Conservation (phyloP, 768 basidiomycete genomes). For the Russula dissimulans region DNA sequence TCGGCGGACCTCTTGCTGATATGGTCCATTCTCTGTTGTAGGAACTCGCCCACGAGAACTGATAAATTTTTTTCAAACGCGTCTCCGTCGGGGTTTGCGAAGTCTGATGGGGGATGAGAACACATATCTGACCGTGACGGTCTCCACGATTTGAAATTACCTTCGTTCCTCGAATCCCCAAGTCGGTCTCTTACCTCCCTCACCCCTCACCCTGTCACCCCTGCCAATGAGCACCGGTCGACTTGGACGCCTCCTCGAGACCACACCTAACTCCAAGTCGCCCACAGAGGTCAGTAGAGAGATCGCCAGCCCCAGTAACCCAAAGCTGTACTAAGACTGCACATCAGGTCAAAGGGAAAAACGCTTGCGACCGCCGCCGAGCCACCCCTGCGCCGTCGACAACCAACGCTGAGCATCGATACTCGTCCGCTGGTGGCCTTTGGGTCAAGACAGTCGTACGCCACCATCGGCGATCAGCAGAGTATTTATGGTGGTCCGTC, state of each 20-base stretch:
- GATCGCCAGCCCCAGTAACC: background rate
- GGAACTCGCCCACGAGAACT: background rate
- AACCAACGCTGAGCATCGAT: conserved; percentile 8
- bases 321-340: background rate
- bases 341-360: conserved; percentile 12
- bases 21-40: background rate
- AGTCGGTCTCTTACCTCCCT: background rate
- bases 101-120: background rate
- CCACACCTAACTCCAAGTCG: background rate
- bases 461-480: conserved; percentile 1
- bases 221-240: background rate
- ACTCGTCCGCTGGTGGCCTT: background rate
- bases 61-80: background rate
- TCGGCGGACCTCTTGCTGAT: too few relatives aligned
- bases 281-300: background rate
- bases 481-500: background rate
- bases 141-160: too few relatives aligned
- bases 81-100: background rate
- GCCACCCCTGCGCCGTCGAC: background rate
- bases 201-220: background rate
- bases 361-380: background rate
- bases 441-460: conserved; percentile 11
- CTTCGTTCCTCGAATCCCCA: background rate
- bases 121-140: background rate
- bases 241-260: conserved; percentile 4